Evolutionary conservation across 805 yeast species (phyloP).

Genomic region (Candida caryicola): DNA sequence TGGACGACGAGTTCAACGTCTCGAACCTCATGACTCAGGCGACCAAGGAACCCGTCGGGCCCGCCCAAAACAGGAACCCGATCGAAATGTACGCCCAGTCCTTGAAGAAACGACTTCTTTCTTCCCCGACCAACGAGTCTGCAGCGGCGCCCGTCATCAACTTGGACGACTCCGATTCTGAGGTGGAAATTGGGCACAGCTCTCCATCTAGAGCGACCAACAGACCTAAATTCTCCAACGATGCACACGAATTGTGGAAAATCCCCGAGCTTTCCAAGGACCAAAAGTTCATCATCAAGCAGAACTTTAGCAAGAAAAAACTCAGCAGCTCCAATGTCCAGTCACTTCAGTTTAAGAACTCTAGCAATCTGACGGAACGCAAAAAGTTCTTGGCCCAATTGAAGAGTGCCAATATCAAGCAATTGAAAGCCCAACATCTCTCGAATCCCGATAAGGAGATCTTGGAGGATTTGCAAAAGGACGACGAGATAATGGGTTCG

Average conservation of each 20-base stretch:
- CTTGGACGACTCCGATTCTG: conserved; percentile 31
- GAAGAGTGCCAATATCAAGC: conserved; percentile 45
- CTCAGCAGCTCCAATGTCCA: conserved; percentile 11
- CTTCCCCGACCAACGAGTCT: conserved; percentile 24
- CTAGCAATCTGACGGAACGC: conserved; percentile 8
- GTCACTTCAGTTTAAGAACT: conserved; percentile 2
- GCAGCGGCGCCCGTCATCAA: conserved; percentile 12
- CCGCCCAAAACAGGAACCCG: conserved; percentile 22
- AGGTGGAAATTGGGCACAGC: conserved; percentile 11
- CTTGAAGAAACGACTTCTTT: conserved; percentile 23
- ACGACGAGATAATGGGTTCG: conserved; percentile 43
- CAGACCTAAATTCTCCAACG: conserved; percentile 2
- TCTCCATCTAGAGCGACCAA: conserved; percentile 11
- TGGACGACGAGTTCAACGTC: conserved; percentile 12
- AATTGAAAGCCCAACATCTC: conserved; percentile 28
- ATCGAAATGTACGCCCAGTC: conserved; percentile 35
- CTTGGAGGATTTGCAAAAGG: conserved; percentile 37
- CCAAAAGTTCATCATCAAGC: conserved; percentile 29
- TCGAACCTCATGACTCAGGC: neutral
- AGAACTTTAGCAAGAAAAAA: conserved; percentile 27
- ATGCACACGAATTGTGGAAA: conserved; percentile 11
- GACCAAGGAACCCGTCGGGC: neutral
- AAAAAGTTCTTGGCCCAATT: conserved; percentile 34
- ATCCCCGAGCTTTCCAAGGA: conserved; percentile 35
- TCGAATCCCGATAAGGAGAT: conserved; percentile 26